Evolutionary conservation across 1,284 basidiomycete species (phyloP).

Genomic region (Thelephora terrestris): DNA sequence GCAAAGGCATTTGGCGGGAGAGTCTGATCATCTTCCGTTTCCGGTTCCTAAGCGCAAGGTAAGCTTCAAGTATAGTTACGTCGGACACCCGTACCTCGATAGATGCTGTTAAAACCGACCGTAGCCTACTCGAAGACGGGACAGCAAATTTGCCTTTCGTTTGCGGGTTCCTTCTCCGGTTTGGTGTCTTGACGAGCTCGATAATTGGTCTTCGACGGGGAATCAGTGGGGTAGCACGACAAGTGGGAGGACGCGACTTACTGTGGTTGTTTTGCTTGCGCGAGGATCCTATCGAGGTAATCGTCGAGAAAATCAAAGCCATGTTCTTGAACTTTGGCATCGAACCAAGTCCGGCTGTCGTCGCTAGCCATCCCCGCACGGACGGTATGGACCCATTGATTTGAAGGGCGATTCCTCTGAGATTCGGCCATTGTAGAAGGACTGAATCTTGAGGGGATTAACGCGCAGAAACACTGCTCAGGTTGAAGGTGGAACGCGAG

Average conservation of each 20-base stretch:
- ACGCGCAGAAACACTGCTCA: too few species aligned
- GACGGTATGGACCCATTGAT: conserved; percentile 54
- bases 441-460: too few species aligned
- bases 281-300: conserved; percentile 63
- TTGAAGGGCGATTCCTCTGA: background rate
- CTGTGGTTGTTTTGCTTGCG: conserved; percentile 50
- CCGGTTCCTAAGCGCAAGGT: conserved; percentile 24
- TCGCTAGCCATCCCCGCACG: conserved; percentile 61
- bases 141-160: conserved; percentile 37
- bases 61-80: too few species aligned
- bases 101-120: conserved; percentile 28
- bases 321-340: conserved; percentile 61
- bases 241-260: conserved; percentile 20
- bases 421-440: background rate
- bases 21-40: conserved; percentile 41
- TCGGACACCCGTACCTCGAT: conserved; percentile 35
- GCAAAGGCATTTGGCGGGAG: conserved; percentile 25
- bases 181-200: conserved; percentile 76
- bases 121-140: conserved; percentile 36
- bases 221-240: background rate
- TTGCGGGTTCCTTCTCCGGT: conserved; percentile 48
- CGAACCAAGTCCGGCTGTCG: conserved; percentile 54
- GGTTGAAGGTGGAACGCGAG: too few species aligned
- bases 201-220: conserved; percentile 45
- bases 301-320: conserved; percentile 71